A percentile compares a stretch with the other conserved stretches of the same genome.
Conservation (phyloP, 2,329 filamentous ascomycete species). For the Fusarium duplospermum region DNA sequence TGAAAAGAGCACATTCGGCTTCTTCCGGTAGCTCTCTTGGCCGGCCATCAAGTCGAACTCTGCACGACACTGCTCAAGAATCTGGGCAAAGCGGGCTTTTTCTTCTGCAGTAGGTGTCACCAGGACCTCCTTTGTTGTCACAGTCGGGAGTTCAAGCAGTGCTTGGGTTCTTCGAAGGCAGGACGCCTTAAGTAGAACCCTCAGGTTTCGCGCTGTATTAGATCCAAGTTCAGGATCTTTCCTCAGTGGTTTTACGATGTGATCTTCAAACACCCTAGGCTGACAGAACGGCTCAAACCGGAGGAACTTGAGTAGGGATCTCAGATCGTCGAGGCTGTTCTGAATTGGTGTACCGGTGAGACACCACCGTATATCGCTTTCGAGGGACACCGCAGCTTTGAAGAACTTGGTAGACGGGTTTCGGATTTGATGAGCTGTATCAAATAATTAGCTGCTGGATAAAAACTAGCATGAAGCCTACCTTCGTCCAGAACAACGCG, state of each 20-base stretch:
- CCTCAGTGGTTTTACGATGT: not conserved
- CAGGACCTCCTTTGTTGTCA: accelerated
- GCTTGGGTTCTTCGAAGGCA: not conserved
- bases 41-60: conserved; percentile 4
- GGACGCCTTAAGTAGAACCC: not conserved
- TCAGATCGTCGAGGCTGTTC: conserved; percentile 63
- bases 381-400: conserved; percentile 54
- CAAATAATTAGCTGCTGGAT: not conserved
- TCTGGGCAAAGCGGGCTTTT: accelerated
- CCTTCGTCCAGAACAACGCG: conserved; percentile 59
- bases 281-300: conserved; percentile 1
- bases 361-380: conserved; percentile 61
- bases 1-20: not conserved
- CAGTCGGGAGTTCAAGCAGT: accelerated
- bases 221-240: accelerated
- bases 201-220: not conserved
- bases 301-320: conserved; percentile 28
- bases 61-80: not conserved
- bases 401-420: conserved; percentile 58
- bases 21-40: not conserved
- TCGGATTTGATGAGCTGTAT: conserved; percentile 59
- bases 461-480: conserved; percentile 17
- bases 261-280: not conserved
- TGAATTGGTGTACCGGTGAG: conserved; percentile 66
- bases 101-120: not conserved